These are phyloP conservation scores for Aschersonia sp. DNA, from an alignment of 2,329 filamentous ascomycete species.

Conservation along the genomic window DNA sequence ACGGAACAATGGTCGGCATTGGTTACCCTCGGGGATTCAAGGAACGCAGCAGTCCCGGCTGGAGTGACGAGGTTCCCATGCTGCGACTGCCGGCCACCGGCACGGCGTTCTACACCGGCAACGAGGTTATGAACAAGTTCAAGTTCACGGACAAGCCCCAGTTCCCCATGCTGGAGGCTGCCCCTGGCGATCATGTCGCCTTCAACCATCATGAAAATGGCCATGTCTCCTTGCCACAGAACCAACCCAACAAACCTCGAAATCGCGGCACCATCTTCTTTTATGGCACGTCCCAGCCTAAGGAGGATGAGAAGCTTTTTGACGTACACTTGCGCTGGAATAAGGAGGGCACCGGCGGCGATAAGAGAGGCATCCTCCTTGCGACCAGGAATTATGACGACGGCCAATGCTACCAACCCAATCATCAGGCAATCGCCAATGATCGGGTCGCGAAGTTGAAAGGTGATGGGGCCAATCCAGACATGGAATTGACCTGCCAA, in stretches of 20 bases:
- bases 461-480: constrained; percentile 35
- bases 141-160: constrained; percentile 22
- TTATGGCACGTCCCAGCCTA: constrained; percentile 54
- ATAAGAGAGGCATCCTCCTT: constrained; percentile 62
- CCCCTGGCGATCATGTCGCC: constrained; percentile 49
- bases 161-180: constrained; percentile 47
- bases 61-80: constrained; percentile 42
- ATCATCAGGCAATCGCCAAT: constrained; percentile 40
- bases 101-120: constrained; percentile 49
- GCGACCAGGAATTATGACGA: constrained; percentile 77
- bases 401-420: constrained; percentile 75
- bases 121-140: constrained; percentile 34
- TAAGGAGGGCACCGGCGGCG: constrained; percentile 62
- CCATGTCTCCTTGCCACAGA: constrained; percentile 49
- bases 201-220: constrained; percentile 63
- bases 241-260: constrained; percentile 41
- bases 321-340: constrained; percentile 73
- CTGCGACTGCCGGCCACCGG: constrained; percentile 47
- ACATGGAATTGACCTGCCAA: constrained; percentile 62
- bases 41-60: constrained; percentile 37
- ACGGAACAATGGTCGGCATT: constrained; percentile 58
- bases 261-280: constrained; percentile 62
- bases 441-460: constrained; percentile 43
- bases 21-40: constrained; percentile 67
- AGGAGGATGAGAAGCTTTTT: constrained; percentile 28